Evolutionary conservation across 768 basidiomycete genomes (phyloP).

Genomic region (Boletus subcaerulescens): DNA sequence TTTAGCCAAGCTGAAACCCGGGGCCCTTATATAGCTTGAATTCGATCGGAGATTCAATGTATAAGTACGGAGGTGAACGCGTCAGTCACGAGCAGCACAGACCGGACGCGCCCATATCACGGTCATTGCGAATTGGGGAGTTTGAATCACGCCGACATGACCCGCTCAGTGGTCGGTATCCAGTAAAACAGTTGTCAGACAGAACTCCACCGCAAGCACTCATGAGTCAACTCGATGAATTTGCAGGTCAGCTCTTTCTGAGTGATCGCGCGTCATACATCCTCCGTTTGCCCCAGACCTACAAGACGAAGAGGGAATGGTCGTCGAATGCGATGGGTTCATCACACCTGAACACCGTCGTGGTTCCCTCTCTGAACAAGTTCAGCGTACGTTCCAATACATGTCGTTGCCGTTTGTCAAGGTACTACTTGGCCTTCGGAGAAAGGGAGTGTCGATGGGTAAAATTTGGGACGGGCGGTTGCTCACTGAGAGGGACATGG

Average conservation of each 20-base stretch:
- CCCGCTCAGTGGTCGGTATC: too few relatives aligned
- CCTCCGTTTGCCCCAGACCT: slow-evolving; percentile 26
- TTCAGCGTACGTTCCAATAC: background rate
- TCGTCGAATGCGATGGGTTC: slow-evolving; percentile 14
- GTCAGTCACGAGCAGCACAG: too few relatives aligned
- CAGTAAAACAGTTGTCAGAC: too few relatives aligned
- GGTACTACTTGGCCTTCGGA: slow-evolving; percentile 33
- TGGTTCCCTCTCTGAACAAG: background rate
- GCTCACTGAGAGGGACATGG: slow-evolving; percentile 27
- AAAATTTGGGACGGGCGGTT: slow-evolving; percentile 32
- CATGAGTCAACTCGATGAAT: too few relatives aligned
- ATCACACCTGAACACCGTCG: slow-evolving; percentile 7
- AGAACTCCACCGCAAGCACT: too few relatives aligned
- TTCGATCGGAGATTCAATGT: slow-evolving; percentile 13
- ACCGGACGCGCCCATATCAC: too few relatives aligned
- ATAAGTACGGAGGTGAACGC: background rate
- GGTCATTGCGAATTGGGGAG: too few relatives aligned
- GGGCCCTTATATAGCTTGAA: background rate
- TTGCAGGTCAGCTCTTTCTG: too few relatives aligned
- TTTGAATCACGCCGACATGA: too few relatives aligned
- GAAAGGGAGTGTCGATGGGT: slow-evolving; percentile 41
- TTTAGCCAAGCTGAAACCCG: slow-evolving; percentile 25
- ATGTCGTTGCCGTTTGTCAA: slow-evolving; percentile 26
- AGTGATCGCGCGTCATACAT: too few relatives aligned
- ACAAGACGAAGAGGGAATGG: too few relatives aligned